phyloP scores from a whole-genome alignment of 192 early-diverging fungal species.

The Backusella tuberculispora region DNA sequence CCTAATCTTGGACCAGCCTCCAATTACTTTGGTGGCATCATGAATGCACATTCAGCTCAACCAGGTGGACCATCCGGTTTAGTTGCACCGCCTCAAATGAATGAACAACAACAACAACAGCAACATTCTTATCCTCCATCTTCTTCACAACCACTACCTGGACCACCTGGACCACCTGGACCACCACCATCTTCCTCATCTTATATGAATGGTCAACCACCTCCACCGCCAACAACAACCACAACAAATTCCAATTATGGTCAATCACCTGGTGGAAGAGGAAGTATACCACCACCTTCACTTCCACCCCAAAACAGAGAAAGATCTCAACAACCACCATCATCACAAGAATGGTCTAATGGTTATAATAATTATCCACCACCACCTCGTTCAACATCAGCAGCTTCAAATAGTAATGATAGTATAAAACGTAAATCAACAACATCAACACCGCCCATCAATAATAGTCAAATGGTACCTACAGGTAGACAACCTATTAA shows the following conservation, averaged over 20 bases:
- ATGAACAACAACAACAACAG: slow-evolving; percentile 36
- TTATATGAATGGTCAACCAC: slow-evolving; percentile 11
- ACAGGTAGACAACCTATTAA: slow-evolving; percentile 4
- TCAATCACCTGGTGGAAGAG: background rate
- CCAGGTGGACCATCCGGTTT: slow-evolving; percentile 44
- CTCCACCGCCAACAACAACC: background rate
- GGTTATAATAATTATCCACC: background rate
- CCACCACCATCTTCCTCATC: slow-evolving; percentile 45
- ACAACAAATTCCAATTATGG: background rate
- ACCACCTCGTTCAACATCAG: background rate
- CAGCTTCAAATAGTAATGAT: background rate
- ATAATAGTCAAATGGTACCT: slow-evolving; percentile 6
- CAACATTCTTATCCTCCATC: slow-evolving; percentile 42
- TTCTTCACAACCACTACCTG: background rate
- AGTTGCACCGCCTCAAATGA: slow-evolving; percentile 58
- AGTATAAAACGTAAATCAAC: slow-evolving; percentile 25
- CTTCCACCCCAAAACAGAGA: background rate
- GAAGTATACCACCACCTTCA: background rate
- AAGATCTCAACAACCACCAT: background rate
- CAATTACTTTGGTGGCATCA: slow-evolving; percentile 59
- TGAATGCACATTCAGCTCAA: slow-evolving; percentile 45
- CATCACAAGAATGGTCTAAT: background rate
- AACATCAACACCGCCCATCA: background rate
- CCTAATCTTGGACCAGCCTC: slow-evolving; percentile 66
- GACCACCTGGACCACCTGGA: slow-evolving; percentile 37